Evolutionary conservation across 2,329 filamentous ascomycete species (phyloP), one percentile per base, ranked within the genome.

Genomic region (Mycogone perniciosa): DNA sequence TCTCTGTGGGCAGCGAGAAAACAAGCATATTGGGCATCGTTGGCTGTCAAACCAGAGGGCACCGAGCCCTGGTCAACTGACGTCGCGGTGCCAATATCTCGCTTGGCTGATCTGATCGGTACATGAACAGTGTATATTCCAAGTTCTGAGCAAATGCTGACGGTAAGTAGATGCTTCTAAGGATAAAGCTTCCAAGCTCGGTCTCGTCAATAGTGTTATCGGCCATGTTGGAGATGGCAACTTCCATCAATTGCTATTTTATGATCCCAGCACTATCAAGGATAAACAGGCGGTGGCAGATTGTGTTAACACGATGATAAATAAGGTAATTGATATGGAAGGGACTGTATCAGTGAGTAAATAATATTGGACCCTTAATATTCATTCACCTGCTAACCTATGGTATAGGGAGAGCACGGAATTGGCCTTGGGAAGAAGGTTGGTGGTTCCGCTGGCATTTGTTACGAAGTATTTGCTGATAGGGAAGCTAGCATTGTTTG

Each of bases 1-100:
- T 83, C 88, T 57, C 72, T 90, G 4, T 91, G 87, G 87, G 83
- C 82, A 39, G 87, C 86, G 4, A 74, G 87, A 37, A 91, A 90
- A 60, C 79, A 87, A 60, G 85, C 85, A 0, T 71, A 90, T 1
- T 90, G 86, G 82, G 84, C 81, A 50, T 79, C 86, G 41, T 81
- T 88, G 67, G 82, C 84, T 0, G 79, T 84, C 67, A 76, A 76
- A 52, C 73, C 80, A 44, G 71, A 79, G 27, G 75, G 76, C 0
- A 74, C 76, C 2, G 79, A 85, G 57, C 79, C 89, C 29, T 90
- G 86, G 86, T 88, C 86, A 0, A 92, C 87, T 0, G 88, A 92
- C 62, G 87, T 91, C 20, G 87, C 87, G 0, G 88, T 91, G 1
- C 87, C 87, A 0, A 81, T 91, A 44, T 87, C 82, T 11, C 74